Evolutionary conservation across 1,284 basidiomycete species (phyloP), one percentile per base, ranked within the genome.

Genomic region (Trichosporon inkin): DNA sequence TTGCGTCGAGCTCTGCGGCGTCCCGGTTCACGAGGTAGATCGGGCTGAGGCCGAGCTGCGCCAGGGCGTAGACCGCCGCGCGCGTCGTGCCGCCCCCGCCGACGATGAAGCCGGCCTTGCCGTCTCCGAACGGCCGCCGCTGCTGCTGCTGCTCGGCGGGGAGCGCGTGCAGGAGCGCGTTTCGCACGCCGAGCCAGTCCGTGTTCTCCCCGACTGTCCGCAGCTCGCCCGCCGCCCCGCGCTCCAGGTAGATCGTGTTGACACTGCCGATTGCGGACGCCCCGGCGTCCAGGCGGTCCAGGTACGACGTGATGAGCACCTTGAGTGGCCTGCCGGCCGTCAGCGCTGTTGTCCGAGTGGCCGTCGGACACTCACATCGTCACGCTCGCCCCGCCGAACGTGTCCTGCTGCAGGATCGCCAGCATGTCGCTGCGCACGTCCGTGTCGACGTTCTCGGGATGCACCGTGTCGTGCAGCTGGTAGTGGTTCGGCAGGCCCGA

Each of bases 311-410:
- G 62, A 93, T 81, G 62, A 88, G 87, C 39, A 90, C 79, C 77
- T 95, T 95, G 81, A 86, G 86, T 1, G 92, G 92, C 66, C 92
- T 68, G 37, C 39, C 36, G 6, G 37, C 39, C 36, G 6, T 54
- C 22, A 36, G 41, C 56, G 16, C 8, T 7, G 17, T n/a, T 17
- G 37, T 11, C 36, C 6, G 10, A 32, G 1, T 22, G 6, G 6
- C 3, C 6, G 24, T 3, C 2, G 17, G 19, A 3, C 13, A 32
- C 54, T 55, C 35, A 55, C 58, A 60, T 91, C 13, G 93, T 96
- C 28, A 96, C 90, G 4, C 88, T 91, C 16, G 91, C 90, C 2
- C 92, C 92, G n/a, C 92, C 92, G 75, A 94, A 95, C 57, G 86
- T 84, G 16, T 36, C 17, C 13, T 44, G 39, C 32, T 34, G 11